phyloP scores from a whole-genome alignment of 768 basidiomycete species.

The Rhodotorula toruloides region DNA sequence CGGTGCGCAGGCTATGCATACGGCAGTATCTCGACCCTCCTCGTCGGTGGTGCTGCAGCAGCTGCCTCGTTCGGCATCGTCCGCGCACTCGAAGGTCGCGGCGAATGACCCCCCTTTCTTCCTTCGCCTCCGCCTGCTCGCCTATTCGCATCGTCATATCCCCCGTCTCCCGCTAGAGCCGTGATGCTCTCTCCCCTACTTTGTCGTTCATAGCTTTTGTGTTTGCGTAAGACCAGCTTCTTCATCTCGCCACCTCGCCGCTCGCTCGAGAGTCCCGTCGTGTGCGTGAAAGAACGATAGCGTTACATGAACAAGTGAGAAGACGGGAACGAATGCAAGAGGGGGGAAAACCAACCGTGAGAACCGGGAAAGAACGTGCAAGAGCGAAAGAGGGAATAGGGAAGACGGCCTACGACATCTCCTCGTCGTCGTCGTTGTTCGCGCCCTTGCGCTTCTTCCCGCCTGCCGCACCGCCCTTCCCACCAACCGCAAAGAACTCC shows the following conservation, averaged over 20 bases:
- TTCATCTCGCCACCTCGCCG: too few relatives aligned
- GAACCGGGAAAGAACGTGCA: too few relatives aligned
- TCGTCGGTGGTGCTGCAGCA: conserved; percentile 86
- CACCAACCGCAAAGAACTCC: conserved; percentile 22
- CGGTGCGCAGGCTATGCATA: conserved; percentile 62
- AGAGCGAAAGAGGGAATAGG: neutral
- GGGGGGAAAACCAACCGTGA: neutral
- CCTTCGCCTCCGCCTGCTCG: neutral
- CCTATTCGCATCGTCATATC: neutral
- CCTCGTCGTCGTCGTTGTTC: conserved; percentile 10
- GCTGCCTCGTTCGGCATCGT: conserved; percentile 65
- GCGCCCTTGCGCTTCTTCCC: neutral
- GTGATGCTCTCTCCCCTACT: too few relatives aligned
- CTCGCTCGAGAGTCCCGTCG: too few relatives aligned
- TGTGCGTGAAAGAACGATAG: too few relatives aligned
- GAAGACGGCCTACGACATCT: neutral
- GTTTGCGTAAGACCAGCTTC: too few relatives aligned
- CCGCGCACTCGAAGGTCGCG: conserved; percentile 51
- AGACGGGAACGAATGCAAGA: too few relatives aligned
- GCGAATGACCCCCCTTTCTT: neutral
- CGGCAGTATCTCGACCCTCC: conserved; percentile 78
- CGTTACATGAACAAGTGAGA: neutral
- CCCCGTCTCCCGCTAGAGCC: too few relatives aligned
- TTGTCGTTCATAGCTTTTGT: too few relatives aligned
- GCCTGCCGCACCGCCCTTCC: too few relatives aligned